Conservation (phyloP, 1,284 basidiomycete genomes). For the Trichosporon sp. region DNA sequence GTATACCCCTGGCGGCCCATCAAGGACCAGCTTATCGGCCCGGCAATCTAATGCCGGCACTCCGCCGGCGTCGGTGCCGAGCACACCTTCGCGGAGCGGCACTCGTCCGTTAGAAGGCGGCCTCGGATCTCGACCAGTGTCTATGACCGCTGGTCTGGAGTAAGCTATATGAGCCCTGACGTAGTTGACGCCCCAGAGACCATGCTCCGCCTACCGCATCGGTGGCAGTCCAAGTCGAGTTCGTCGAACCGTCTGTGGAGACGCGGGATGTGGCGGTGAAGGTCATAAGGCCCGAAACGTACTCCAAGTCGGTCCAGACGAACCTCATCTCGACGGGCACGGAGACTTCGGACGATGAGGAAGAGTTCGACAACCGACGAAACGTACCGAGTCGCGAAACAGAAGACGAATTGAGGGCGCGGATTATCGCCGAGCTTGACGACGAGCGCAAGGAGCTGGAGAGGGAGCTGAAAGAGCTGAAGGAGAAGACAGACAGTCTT, state of each 20-base stretch:
- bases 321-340: slow-evolving; percentile 44
- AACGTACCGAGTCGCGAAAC: slow-evolving; percentile 42
- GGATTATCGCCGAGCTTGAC: slow-evolving; percentile 54
- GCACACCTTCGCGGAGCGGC: slow-evolving; percentile 54
- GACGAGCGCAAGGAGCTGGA: slow-evolving; percentile 64
- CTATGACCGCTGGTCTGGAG: neutral
- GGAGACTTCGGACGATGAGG: slow-evolving; percentile 45
- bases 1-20: neutral
- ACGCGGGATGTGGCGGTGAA: slow-evolving; percentile 82
- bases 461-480: slow-evolving; percentile 72
- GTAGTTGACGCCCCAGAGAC: neutral
- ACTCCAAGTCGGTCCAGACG: slow-evolving; percentile 92
- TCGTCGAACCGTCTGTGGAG: slow-evolving; percentile 79
- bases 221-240: slow-evolving; percentile 54
- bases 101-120: neutral
- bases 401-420: slow-evolving; percentile 68
- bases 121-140: neutral
- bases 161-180: neutral
- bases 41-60: neutral
- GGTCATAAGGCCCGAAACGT: slow-evolving; percentile 52
- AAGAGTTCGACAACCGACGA: slow-evolving; percentile 15
- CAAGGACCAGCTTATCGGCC: neutral
- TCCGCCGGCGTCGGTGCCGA: slow-evolving; percentile 57
- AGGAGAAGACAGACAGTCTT: slow-evolving; percentile 67
- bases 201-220: neutral